Evolutionary conservation across 1,139 yeast genomes (phyloP), one percentile per base, ranked within the genome.

Genomic region (Hansenula sp.): DNA sequence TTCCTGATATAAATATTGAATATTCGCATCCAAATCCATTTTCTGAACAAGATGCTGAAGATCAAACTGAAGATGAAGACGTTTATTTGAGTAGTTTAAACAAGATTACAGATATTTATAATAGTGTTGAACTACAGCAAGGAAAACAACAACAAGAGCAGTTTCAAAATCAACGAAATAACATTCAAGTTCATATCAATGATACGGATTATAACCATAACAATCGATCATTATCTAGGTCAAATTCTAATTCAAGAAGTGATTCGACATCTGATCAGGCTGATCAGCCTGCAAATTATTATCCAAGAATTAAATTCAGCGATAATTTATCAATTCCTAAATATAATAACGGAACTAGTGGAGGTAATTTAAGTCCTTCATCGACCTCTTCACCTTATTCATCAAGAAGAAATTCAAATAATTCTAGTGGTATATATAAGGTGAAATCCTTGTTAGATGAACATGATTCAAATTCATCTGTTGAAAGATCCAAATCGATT

Each of bases 381-480:
- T 42, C 45, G 13, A 38, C 46, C 2, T 31, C 39, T 13, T 41
- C 43, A 28, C 27, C 42, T 12, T 29, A n/a, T 4, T 29, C 34
- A 6, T 47, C 57, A 13, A 50, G 57, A 43, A 39, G 57, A 24
- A 48, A 48, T 38, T 52, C 57, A 1, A 43, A 37, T 29, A 30
- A 27, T 19, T 27, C 33, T n/a, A 41, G 41, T 25, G 42, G 46
- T 5, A 54, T 65, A 9, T 66, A 67, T 45, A 63, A 63, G 41
- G 69, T 67, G 12, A 65, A 60, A 47, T 66, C 70, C 2, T 45
- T 67, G 38, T 50, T 67, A 28, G 58, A 53, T 39, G 42, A 49
- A 19, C 54, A 52, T 17, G 11, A 38, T 12, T 36, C 50, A 13
- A 33, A 34, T 15, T 24, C 25, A 12, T 21, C 30, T 3, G 40